These are phyloP conservation scores for Pseudozyma hubeiensis DNA, from an alignment of 1,284 basidiomycete species.

Conservation along the genomic window DNA sequence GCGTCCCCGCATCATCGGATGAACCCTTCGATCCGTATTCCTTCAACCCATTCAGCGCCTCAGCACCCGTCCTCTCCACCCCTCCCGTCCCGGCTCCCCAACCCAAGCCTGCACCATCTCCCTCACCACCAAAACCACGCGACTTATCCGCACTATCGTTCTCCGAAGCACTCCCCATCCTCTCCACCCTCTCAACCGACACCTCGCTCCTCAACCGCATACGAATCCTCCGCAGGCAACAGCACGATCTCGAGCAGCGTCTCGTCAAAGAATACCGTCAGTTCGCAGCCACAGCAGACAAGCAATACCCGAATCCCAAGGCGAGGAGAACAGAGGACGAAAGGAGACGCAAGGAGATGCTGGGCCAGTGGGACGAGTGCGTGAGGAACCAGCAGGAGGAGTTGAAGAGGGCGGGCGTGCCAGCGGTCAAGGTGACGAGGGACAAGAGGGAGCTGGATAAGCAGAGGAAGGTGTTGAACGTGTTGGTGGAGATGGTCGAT, in stretches of 20 bases:
- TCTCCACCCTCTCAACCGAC: conserved; percentile 26
- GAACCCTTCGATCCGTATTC: conserved; percentile 34
- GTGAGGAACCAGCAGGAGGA: conserved; percentile 24
- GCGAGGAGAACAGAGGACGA: conserved; percentile 19
- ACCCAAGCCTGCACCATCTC: not conserved
- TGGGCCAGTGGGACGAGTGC: conserved; percentile 30
- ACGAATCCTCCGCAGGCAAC: conserved; percentile 6
- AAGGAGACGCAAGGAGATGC: conserved; percentile 5
- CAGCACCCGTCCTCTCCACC: conserved; percentile 12
- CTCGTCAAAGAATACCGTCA: conserved; percentile 23
- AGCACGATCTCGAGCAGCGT: conserved; percentile 30
- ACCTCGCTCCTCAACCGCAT: conserved; percentile 21
- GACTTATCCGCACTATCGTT: conserved; percentile 30
- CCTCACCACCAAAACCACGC: not conserved
- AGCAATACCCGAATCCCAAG: conserved; percentile 30
- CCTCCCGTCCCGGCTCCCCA: conserved; percentile 4
- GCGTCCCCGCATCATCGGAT: conserved; percentile 4
- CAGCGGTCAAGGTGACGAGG: conserved; percentile 8
- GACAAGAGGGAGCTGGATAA: conserved; percentile 19
- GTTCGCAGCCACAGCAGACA: conserved; percentile 20
- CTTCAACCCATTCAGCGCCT: conserved; percentile 29
- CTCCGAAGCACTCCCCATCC: conserved; percentile 33
- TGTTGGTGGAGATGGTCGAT: conserved; percentile 39
- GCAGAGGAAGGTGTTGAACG: conserved; percentile 25
- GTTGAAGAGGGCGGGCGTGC: conserved; percentile 16